These are phyloP conservation scores for Breynia disticha DNA, from an alignment of 441 rosid genomes.

Conservation along the genomic window DNA sequence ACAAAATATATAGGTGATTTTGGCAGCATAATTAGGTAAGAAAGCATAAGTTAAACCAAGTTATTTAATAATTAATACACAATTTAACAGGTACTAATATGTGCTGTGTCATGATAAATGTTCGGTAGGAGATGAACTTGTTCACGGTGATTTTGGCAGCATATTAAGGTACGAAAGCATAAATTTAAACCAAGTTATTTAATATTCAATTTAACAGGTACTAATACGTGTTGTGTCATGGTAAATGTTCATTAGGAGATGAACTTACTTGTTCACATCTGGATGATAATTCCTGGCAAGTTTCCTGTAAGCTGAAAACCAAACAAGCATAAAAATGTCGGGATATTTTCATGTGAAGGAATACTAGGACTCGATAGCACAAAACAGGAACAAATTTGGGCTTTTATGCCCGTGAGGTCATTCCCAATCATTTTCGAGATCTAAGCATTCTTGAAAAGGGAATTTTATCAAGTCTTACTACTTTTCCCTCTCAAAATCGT, in stretches of 20 bases:
- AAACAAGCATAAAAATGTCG: conserved; percentile 7
- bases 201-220: too few relatives aligned
- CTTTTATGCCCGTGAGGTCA: neutral
- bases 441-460: too few relatives aligned
- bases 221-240: neutral
- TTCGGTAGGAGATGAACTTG: conserved; percentile 31
- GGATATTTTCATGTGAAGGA: conserved; percentile 2
- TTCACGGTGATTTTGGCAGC: conserved; percentile 50
- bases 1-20: too few relatives aligned
- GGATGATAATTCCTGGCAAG: conserved; percentile 92
- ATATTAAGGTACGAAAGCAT: too few relatives aligned
- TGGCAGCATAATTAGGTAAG: too few relatives aligned
- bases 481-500: too few relatives aligned
- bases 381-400: neutral
- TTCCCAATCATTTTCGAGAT: too few relatives aligned
- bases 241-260: neutral
- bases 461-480: too few relatives aligned
- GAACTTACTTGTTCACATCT: conserved; percentile 88
- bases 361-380: neutral
- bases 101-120: neutral
- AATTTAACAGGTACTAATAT: too few relatives aligned
- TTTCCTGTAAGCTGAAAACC: conserved; percentile 72
- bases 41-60: too few relatives aligned
- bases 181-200: too few relatives aligned
- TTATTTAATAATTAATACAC: too few relatives aligned